phyloP scores from a whole-genome alignment of 2,329 filamentous ascomycete species.

The Colletotrichum tropicale region DNA sequence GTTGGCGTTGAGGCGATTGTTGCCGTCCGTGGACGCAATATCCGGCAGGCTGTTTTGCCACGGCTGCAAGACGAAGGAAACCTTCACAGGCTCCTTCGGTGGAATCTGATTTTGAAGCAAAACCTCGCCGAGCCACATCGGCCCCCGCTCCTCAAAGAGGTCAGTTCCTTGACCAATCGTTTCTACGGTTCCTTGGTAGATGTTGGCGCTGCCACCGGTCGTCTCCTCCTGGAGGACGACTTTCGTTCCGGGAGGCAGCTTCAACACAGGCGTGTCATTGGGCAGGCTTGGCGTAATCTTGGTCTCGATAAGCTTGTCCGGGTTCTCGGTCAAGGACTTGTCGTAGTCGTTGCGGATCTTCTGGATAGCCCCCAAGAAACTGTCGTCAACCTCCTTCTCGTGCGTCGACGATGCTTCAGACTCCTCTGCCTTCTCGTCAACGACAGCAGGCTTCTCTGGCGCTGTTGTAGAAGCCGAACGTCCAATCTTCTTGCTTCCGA shows the following conservation, averaged over 20 bases:
- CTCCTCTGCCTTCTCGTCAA: conserved; percentile 79
- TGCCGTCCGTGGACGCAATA: conserved; percentile 77
- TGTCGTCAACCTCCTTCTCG: conserved; percentile 78
- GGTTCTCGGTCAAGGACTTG: conserved; percentile 62
- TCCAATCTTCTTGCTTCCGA: conserved; percentile 83
- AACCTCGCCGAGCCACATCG: conserved; percentile 91
- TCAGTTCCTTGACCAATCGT: conserved; percentile 79
- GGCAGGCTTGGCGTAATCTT: conserved; percentile 72
- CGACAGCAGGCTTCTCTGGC: conserved; percentile 73
- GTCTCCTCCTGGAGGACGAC: conserved; percentile 75
- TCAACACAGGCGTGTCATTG: conserved; percentile 77
- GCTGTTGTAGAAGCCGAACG: conserved; percentile 69
- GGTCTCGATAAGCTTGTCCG: conserved; percentile 61
- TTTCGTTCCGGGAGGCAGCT: conserved; percentile 70
- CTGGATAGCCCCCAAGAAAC: conserved; percentile 73
- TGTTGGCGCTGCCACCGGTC: conserved; percentile 74
- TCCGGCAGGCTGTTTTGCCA: conserved; percentile 76
- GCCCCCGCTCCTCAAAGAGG: conserved; percentile 82
- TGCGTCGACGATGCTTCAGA: conserved; percentile 67
- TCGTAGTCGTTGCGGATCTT: conserved; percentile 77
- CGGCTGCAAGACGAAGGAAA: conserved; percentile 91
- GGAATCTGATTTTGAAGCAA: conserved; percentile 83
- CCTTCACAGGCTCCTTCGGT: conserved; percentile 90
- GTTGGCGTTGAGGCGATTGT: conserved; percentile 93
- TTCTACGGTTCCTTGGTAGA: conserved; percentile 89